These are phyloP conservation scores for Euphorbia peplus DNA, from an alignment of 345 rosid genomes.

Conservation along the genomic window DNA sequence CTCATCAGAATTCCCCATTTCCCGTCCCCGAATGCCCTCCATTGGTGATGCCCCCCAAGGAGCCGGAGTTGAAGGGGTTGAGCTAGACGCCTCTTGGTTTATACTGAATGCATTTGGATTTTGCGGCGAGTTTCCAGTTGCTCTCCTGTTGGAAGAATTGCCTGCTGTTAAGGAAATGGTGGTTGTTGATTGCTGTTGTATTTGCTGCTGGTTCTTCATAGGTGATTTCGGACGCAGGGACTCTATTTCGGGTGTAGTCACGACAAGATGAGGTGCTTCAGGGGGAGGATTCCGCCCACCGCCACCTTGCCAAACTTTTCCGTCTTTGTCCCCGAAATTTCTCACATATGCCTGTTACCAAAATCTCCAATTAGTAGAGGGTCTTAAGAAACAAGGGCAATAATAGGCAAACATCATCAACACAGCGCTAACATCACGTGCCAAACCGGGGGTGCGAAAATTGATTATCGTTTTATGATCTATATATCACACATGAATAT, in stretches of 20 bases:
- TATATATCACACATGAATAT: too few species aligned
- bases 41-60: conserved; percentile 59
- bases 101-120: conserved; percentile 44
- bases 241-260: conserved; percentile 87
- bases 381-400: neutral
- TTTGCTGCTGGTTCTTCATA: conserved; percentile 86
- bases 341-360: conserved; percentile 57
- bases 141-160: conserved; percentile 59
- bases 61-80: conserved; percentile 60
- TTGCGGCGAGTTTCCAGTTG: conserved; percentile 69
- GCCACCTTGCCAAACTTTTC: conserved; percentile 98
- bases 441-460: neutral
- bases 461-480: too few species aligned
- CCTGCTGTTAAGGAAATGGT: conserved; percentile 61
- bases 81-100: conserved; percentile 62
- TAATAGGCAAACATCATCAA: neutral
- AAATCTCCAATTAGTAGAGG: neutral
- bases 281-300: conserved; percentile 97
- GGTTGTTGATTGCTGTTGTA: conserved; percentile 37
- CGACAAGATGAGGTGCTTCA: conserved; percentile 79
- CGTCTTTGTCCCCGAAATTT: conserved; percentile 86
- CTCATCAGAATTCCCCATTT: conserved; percentile 41
- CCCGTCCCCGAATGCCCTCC: conserved; percentile 67
- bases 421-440: neutral
- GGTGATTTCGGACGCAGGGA: conserved; percentile 92